Percentiles rank a stretch among this genome's conserved stretches.
phyloP scores from a whole-genome alignment of 768 basidiomycete species.

The Tylopilus subfusipes region DNA sequence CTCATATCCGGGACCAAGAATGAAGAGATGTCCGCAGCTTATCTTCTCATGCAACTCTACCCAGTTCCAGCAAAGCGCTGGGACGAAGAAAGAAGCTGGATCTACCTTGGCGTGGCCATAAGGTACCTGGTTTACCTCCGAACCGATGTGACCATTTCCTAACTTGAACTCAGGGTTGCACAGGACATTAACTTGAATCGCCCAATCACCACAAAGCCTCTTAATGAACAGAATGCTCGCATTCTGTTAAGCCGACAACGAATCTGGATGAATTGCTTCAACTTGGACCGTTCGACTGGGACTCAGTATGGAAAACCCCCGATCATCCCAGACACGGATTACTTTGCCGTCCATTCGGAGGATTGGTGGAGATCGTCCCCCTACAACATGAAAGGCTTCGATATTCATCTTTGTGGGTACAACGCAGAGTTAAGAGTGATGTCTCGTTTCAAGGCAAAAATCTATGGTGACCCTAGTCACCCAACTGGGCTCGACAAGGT shows the following conservation, averaged over 20 bases:
- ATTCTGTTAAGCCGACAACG: constrained; percentile 89
- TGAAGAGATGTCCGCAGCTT: constrained; percentile 83
- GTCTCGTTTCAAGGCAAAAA: constrained; percentile 53
- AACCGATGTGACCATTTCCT: not conserved
- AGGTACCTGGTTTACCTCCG: constrained; percentile 43
- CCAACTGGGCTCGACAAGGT: constrained; percentile 79
- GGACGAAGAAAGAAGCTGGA: constrained; percentile 89
- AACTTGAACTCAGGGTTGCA: constrained; percentile 57
- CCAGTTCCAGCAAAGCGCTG: constrained; percentile 72
- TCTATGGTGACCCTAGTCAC: constrained; percentile 70
- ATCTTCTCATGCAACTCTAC: constrained; percentile 75
- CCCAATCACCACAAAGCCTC: constrained; percentile 65
- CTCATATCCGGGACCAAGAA: constrained; percentile 74
- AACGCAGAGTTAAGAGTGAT: constrained; percentile 70
- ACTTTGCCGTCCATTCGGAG: constrained; percentile 66
- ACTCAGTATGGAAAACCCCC: constrained; percentile 87
- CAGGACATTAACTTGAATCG: constrained; percentile 87
- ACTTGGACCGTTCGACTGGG: constrained; percentile 84
- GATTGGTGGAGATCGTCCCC: constrained; percentile 68
- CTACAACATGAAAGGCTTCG: constrained; percentile 69
- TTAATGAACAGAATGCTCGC: constrained; percentile 77
- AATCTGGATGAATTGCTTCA: constrained; percentile 88
- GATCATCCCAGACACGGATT: constrained; percentile 74
- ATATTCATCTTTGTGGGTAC: constrained; percentile 77
- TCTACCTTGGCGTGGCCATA: constrained; percentile 86